Conservation (phyloP, 1,284 basidiomycete genomes). For the Naganishia albida region DNA sequence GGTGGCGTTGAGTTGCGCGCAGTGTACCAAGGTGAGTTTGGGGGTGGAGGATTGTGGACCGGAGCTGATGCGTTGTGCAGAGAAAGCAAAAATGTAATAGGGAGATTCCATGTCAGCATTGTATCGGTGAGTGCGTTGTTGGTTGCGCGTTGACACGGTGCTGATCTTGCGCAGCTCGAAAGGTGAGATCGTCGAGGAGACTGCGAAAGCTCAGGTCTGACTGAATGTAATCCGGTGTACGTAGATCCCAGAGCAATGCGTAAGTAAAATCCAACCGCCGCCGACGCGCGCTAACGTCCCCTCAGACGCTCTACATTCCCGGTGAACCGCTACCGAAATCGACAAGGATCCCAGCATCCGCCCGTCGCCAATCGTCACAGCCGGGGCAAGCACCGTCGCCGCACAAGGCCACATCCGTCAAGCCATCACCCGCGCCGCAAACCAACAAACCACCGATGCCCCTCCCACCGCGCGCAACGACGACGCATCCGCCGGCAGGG, state of each 20-base stretch:
- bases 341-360: constrained; percentile 42
- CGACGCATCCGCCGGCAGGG: neutral
- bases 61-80: constrained; percentile 21
- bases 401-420: constrained; percentile 16
- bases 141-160: constrained; percentile 35
- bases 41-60: neutral
- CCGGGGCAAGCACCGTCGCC: neutral
- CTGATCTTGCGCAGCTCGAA: constrained; percentile 42
- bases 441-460: constrained; percentile 19
- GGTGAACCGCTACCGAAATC: constrained; percentile 36
- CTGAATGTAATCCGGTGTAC: no score
- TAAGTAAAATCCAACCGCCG: constrained; percentile 35
- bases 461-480: constrained; percentile 2
- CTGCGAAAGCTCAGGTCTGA: neutral
- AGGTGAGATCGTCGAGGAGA: constrained; percentile 30
- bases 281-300: neutral
- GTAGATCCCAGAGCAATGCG: constrained; percentile 52
- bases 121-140: constrained; percentile 41
- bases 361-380: constrained; percentile 37
- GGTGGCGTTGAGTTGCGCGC: constrained; percentile 52
- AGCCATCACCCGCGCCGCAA: constrained; percentile 3
- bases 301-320: constrained; percentile 51
- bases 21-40: constrained; percentile 46
- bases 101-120: constrained; percentile 55
- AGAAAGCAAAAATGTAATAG: constrained; percentile 49